Percentiles rank a stretch among this genome's conserved stretches.
Conservation (phyloP, 805 yeast genomes). For the Saccharomycopsis lassenensis region DNA sequence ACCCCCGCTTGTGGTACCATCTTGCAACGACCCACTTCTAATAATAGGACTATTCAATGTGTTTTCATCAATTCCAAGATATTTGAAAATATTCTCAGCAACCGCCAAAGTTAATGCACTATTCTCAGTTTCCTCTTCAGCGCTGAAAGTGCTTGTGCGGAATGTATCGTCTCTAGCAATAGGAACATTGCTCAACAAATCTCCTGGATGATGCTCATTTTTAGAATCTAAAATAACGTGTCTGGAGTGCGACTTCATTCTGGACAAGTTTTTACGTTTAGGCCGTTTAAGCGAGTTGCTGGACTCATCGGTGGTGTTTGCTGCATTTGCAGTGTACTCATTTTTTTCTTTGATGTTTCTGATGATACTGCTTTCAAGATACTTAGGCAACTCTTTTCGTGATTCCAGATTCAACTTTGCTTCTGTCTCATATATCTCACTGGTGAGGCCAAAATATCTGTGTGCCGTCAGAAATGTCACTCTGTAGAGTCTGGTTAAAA, state of each 20-base stretch:
- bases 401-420: conserved; percentile 43
- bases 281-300: too few relatives aligned
- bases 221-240: conserved; percentile 45
- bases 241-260: conserved; percentile 25
- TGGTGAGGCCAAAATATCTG: conserved; percentile 72
- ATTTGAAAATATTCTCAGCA: conserved; percentile 57
- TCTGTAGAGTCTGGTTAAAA: conserved; percentile 72
- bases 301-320: too few relatives aligned
- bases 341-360: conserved; percentile 27
- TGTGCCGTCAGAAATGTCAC: conserved; percentile 90
- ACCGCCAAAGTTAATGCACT: conserved; percentile 50
- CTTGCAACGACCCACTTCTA: conserved; percentile 19
- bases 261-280: too few relatives aligned
- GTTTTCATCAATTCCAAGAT: conserved; percentile 50
- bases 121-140: conserved; percentile 65
- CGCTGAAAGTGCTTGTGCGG: conserved; percentile 28
- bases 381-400: conserved; percentile 46
- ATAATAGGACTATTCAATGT: conserved; percentile 21
- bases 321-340: neutral
- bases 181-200: conserved; percentile 72
- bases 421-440: conserved; percentile 73
- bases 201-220: conserved; percentile 68
- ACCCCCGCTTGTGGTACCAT: conserved; percentile 5
- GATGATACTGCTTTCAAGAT: conserved; percentile 47
- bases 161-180: conserved; percentile 30